phyloP scores from a whole-genome alignment of 139 green algal species.

The Parachlorella kessleri region DNA sequence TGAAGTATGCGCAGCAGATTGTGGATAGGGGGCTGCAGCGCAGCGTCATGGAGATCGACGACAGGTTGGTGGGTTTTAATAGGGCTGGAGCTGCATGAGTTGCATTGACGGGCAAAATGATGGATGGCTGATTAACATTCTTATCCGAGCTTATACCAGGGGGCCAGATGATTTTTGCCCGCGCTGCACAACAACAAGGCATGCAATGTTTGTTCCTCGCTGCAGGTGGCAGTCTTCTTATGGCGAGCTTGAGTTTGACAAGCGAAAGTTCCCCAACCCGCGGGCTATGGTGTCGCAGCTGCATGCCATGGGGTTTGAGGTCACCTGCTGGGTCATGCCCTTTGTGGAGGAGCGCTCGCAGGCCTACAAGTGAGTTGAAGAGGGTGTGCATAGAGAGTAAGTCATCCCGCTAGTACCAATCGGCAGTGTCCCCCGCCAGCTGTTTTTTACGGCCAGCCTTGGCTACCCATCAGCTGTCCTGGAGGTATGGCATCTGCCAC shows the following conservation, averaged over 20 bases:
- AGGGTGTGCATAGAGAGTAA: neutral
- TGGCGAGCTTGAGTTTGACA: slow-evolving; percentile 67
- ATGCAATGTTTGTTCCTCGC: too few species aligned
- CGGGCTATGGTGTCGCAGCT: slow-evolving; percentile 59
- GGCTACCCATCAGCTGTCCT: too few species aligned
- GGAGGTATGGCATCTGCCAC: too few species aligned
- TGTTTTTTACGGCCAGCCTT: too few species aligned
- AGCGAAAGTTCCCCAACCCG: slow-evolving; percentile 48
- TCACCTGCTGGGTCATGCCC: slow-evolving; percentile 75
- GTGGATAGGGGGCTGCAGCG: slow-evolving; percentile 37
- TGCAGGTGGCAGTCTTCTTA: slow-evolving; percentile 20
- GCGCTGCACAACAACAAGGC: too few species aligned
- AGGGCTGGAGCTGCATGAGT: too few species aligned
- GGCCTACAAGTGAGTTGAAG: slow-evolving; percentile 40
- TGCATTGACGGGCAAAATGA: too few species aligned
- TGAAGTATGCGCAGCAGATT: slow-evolving; percentile 67
- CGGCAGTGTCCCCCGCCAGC: too few species aligned
- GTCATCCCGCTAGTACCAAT: too few species aligned
- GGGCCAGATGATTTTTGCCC: too few species aligned
- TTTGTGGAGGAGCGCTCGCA: slow-evolving; percentile 61
- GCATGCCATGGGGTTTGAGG: slow-evolving; percentile 69
- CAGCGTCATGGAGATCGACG: slow-evolving; percentile 39
- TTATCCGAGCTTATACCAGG: too few species aligned
- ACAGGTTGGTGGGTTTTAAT: slow-evolving; percentile 22
- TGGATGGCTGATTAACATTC: too few species aligned